Evolutionary conservation across 1,139 yeast species (phyloP), one percentile per base, ranked within the genome.

Genomic region (Saccharomyces hybrid): DNA sequence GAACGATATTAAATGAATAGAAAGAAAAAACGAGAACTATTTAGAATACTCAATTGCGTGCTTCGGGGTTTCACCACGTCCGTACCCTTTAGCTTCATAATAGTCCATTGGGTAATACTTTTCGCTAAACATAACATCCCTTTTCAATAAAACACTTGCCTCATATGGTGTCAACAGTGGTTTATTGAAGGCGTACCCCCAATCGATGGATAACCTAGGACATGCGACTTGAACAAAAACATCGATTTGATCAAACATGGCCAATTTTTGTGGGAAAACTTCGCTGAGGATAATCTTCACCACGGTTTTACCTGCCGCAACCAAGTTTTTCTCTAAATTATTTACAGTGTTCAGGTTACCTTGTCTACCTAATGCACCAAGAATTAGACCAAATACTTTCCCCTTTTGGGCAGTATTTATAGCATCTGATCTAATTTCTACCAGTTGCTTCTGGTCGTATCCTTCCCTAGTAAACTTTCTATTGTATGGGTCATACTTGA

Each of bases 211-310:
- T 52, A 93, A 75, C 62, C 99, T 76, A 0, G 99, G 99, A 69
- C 99, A 93, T 0, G 99, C 99, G 3, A 93, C 97, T 70, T 93
- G 99, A 16, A 93, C 87, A 78, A 95, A 93, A 5, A 91, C 96
- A 71, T 93, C 99, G 23, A 93, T 82, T 65, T 89, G 95, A 63
- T 88, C 91, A 73, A 93, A 93, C 84, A 87, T 86, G 14, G 97
- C 86, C 44, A 93, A 74, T 65, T 93, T 93, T 54, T 84, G 88
- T 0, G 99, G 99, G 71, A 93, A 90, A 11, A 93, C 89, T 68
- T 93, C 99, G 57, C 96, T 87, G 26, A 95, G 70, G 25, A 93
- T 84, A 55, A 93, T 89, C 66, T 88, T 85, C 1, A 89, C 89
- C 2, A 88, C 89, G 27, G 79, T 79, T 54, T 82, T 79, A 1